Evolutionary conservation across 768 basidiomycete genomes (phyloP).

Genomic region (Mrakia frigida): DNA sequence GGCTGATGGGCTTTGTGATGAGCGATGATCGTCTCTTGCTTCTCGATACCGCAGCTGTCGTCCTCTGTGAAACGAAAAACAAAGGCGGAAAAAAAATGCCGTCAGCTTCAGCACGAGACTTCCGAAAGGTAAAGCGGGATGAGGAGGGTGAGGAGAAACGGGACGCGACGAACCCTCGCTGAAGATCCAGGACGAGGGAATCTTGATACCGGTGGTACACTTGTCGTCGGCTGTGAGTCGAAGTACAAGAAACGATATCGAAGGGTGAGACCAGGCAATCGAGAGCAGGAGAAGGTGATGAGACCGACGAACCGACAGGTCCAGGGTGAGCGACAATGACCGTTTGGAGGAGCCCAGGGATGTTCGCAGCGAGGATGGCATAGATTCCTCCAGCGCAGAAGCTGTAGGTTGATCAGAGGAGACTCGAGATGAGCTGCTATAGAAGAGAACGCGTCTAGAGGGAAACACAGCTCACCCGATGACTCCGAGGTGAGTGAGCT

Average conservation of each 20-base stretch:
- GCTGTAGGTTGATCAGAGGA: background rate
- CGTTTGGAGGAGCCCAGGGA: background rate
- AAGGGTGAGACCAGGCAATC: background rate
- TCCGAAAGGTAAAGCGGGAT: no score
- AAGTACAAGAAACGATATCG: background rate
- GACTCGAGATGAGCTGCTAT: background rate
- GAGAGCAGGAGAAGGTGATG: background rate
- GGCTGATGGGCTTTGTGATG: background rate
- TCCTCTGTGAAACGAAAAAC: background rate
- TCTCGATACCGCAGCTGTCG: background rate
- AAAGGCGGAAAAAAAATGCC: no score
- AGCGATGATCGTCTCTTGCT: background rate
- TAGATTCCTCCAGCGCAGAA: conserved; percentile 1
- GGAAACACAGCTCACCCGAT: background rate
- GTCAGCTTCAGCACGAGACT: no score
- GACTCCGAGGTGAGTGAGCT: background rate
- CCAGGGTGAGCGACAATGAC: conserved; percentile 3
- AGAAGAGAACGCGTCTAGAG: background rate
- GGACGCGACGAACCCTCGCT: background rate
- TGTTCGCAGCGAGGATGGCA: background rate
- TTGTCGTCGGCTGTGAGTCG: background rate
- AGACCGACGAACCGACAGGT: background rate
- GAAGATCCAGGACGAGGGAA: conserved; percentile 8
- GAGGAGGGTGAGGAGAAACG: no score
- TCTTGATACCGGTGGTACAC: background rate